A percentile compares a stretch with the other conserved stretches of the same genome.
Evolutionary conservation across 352 stramenopile species (phyloP).

Genomic region (Aphanomyces astaci): DNA sequence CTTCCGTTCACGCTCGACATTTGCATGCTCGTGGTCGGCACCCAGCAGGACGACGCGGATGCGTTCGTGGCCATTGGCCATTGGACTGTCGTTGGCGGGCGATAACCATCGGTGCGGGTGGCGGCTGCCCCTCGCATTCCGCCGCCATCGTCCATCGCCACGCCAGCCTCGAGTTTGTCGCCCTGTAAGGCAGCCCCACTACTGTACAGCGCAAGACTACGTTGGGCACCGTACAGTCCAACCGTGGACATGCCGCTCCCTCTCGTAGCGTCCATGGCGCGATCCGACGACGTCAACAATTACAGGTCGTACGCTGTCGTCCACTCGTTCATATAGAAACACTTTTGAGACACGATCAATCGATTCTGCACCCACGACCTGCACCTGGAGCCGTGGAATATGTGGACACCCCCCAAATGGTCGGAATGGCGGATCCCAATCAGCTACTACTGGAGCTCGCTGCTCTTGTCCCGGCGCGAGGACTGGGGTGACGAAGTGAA

Average conservation of each 20-base stretch:
- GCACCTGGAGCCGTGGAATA: not conserved
- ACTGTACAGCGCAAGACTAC: not conserved
- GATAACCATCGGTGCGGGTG: not conserved
- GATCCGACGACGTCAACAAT: not conserved
- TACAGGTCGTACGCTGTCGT: not conserved
- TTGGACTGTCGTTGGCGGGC: not conserved
- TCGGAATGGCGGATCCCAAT: conserved; percentile 47
- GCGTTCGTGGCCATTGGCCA: not conserved
- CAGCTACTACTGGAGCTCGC: conserved; percentile 59
- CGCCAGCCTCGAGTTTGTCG: not conserved
- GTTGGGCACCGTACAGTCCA: conserved; percentile 25
- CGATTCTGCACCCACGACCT: not conserved
- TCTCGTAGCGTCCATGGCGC: conserved; percentile 26
- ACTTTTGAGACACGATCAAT: not conserved
- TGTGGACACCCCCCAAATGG: not conserved
- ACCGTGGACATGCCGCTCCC: conserved; percentile 55
- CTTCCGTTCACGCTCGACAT: not conserved
- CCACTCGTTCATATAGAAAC: not conserved
- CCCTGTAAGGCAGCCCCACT: not conserved
- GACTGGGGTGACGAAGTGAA: conserved; percentile 54
- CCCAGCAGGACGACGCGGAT: not conserved
- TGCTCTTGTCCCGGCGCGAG: conserved; percentile 43
- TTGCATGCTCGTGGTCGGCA: not conserved
- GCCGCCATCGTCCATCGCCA: not conserved
- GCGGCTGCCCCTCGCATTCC: not conserved